phyloP scores from a whole-genome alignment of 495 filamentous ascomycete genomes.

The Niebla homalea region DNA sequence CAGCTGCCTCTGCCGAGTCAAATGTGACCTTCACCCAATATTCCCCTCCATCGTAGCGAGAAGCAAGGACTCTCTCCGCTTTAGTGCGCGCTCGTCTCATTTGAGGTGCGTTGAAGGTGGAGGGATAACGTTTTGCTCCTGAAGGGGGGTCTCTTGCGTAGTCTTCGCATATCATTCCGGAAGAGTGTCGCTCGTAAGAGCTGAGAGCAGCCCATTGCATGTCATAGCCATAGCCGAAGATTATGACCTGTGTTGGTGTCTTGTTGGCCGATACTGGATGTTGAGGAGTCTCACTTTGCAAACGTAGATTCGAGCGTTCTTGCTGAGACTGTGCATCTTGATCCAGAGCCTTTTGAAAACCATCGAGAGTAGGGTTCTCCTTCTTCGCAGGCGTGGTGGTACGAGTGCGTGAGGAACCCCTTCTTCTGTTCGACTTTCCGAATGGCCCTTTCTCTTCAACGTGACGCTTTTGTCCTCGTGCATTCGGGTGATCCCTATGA shows the following conservation, averaged over 20 bases:
- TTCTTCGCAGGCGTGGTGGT: constrained; percentile 46
- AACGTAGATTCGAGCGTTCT: constrained; percentile 22
- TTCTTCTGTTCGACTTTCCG: constrained; percentile 40
- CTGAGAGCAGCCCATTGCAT: constrained; percentile 75
- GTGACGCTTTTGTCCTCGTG: constrained; percentile 5
- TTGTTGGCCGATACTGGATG: constrained; percentile 33
- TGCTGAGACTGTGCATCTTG: constrained; percentile 21
- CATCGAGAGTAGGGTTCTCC: constrained; percentile 43
- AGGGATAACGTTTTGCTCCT: constrained; percentile 40
- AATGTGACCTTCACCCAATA: constrained; percentile 94
- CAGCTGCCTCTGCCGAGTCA: constrained; percentile 65
- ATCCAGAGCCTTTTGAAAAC: constrained; percentile 34
- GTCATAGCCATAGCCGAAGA: constrained; percentile 64
- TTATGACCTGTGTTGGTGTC: constrained; percentile 66
- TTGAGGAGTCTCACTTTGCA: constrained; percentile 26
- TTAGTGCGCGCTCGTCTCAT: constrained; percentile 46
- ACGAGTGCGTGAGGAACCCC: constrained; percentile 38
- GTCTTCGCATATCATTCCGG: constrained; percentile 75
- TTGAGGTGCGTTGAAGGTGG: constrained; percentile 51
- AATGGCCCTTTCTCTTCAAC: constrained; percentile 50
- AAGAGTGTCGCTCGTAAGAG: constrained; percentile 59
- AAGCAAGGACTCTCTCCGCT: constrained; percentile 61
- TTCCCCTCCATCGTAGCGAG: constrained; percentile 59
- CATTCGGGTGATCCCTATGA: constrained; percentile 6
- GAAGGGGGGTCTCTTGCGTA: constrained; percentile 59